Percentiles rank a stretch among this genome's conserved stretches.
Evolutionary conservation across 805 yeast species (phyloP).

Genomic region (Ogataea pilisensis): DNA sequence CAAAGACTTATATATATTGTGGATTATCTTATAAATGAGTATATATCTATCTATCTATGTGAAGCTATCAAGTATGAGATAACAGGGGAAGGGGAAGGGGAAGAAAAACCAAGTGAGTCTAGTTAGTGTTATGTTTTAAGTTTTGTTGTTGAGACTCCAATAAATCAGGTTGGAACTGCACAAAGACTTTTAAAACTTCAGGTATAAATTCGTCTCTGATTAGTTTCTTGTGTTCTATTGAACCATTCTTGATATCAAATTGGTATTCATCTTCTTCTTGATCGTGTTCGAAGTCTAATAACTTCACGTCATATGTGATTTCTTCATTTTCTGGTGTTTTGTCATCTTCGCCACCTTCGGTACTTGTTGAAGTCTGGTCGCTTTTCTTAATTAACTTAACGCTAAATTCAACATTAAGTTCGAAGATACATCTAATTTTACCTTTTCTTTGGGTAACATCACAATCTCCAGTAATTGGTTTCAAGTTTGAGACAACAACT

Average conservation of each 20-base stretch:
- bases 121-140: conserved; percentile 49
- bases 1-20: no score
- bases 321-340: conserved; percentile 26
- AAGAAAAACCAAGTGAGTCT: no score
- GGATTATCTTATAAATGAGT: no score
- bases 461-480: conserved; percentile 63
- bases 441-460: conserved; percentile 84
- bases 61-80: no score
- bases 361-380: no score
- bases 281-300: conserved; percentile 76
- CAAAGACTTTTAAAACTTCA: conserved; percentile 40
- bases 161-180: conserved; percentile 60
- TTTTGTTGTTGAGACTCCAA: conserved; percentile 58
- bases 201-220: conserved; percentile 53
- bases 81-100: no score
- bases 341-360: no score
- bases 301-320: conserved; percentile 39
- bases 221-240: conserved; percentile 33
- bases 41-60: no score
- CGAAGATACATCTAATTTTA: conserved; percentile 71
- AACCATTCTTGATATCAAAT: conserved; percentile 40
- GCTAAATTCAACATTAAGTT: conserved; percentile 50
- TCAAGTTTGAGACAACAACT: conserved; percentile 34
- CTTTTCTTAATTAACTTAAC: conserved; percentile 35
- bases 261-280: conserved; percentile 63